A percentile compares a stretch with the other conserved stretches of the same genome.
Evolutionary conservation across 352 stramenopile species (phyloP).

Genomic region (Phytophthora chlamydospora): DNA sequence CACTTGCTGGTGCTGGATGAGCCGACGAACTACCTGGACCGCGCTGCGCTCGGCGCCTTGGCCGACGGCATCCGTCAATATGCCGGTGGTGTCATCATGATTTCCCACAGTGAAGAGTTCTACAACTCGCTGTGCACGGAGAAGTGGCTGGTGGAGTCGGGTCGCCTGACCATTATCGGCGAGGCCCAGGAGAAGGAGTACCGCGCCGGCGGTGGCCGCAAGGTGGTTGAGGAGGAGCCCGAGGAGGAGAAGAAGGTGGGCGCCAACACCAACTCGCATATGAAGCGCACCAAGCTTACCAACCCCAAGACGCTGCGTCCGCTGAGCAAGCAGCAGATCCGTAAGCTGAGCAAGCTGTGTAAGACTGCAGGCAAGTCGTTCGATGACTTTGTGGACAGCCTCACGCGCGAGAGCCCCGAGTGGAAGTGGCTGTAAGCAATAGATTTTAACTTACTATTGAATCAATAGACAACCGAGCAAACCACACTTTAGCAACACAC

Average conservation of each 20-base stretch:
- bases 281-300: slow-evolving; percentile 72
- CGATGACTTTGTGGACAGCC: slow-evolving; percentile 61
- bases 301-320: slow-evolving; percentile 77
- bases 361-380: slow-evolving; percentile 67
- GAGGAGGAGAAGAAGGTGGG: slow-evolving; percentile 52
- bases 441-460: slow-evolving; percentile 40
- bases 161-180: slow-evolving; percentile 66
- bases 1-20: slow-evolving; percentile 91
- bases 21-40: slow-evolving; percentile 89
- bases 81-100: slow-evolving; percentile 78
- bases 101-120: slow-evolving; percentile 84
- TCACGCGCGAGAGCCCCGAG: slow-evolving; percentile 66
- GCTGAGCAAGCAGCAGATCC: slow-evolving; percentile 74
- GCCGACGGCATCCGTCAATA: slow-evolving; percentile 77
- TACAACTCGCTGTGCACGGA: slow-evolving; percentile 84
- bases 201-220: slow-evolving; percentile 60
- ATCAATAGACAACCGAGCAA: slow-evolving; percentile 30
- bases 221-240: slow-evolving; percentile 68
- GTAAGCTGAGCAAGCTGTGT: slow-evolving; percentile 65
- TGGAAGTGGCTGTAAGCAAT: slow-evolving; percentile 77
- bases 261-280: slow-evolving; percentile 52
- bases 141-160: slow-evolving; percentile 78
- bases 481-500: no score
- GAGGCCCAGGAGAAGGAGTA: slow-evolving; percentile 80
- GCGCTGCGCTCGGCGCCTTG: slow-evolving; percentile 61